Evolutionary conservation across 2,329 filamentous ascomycete species (phyloP), one percentile per base, ranked within the genome.

Genomic region (Neofusicoccum sp.): DNA sequence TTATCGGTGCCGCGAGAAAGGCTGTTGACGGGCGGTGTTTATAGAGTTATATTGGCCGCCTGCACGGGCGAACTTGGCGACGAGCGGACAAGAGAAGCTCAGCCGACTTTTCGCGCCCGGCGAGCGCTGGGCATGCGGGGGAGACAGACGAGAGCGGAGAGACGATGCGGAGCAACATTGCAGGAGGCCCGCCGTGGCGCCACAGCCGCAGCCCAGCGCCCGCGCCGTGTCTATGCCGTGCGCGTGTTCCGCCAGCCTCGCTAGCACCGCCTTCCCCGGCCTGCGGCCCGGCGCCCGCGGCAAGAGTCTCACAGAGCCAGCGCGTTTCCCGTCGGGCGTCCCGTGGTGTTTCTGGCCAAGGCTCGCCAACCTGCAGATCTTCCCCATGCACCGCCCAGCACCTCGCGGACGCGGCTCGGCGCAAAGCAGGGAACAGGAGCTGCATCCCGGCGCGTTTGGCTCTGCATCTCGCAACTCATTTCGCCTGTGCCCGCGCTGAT

Each of bases 101-200:
- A 56, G 50, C 28, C 43, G 50, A 43, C 50, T n/a, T 22, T 14
- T 22, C 8, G 28, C 28, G 33, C 52, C 36, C 36, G 22, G 5
- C 28, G 16, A 22, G 37, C 14, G 34, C 50, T 58, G 29, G 39
- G 54, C 54, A 36, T 58, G 54, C 39, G 54, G 54, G 54, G 54
- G 39, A 3, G 2, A 8, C 4, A 31, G 39, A 56, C 44, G 54
- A 16, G 11, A 34, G 31, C 29, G 39, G 31, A 14, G 28, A 28
- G 37, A 44, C 33, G 54, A 58, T 43, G 54, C 54, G 39, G 54
- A 36, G 52, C 31, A 33, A 44, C 54, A 56, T 34, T 36, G 54
- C 54, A 36, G 54, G 28, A 11, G 33, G 6, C 37, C 8, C 37
- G 37, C 52, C 39, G 16, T 56, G 52, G 52, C 52, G 52, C 54